Percentiles rank a stretch among this genome's conserved stretches.
phyloP scores from a whole-genome alignment of 345 rosid species.

The Rhodamnia rubescens region DNA sequence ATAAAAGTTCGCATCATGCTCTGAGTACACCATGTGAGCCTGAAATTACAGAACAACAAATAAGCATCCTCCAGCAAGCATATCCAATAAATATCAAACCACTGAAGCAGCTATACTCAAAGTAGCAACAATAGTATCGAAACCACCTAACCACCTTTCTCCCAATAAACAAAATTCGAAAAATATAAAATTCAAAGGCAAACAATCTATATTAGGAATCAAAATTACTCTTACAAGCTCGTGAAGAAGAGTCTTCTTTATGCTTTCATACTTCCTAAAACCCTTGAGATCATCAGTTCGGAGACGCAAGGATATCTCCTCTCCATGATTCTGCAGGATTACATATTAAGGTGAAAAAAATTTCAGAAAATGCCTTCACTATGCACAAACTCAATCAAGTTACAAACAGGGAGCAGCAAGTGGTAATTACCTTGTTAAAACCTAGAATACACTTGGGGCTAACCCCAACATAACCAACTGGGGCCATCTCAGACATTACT shows the following conservation, averaged over 20 bases:
- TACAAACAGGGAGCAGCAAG: background rate
- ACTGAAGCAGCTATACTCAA: background rate
- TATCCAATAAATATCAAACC: background rate
- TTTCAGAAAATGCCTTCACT: background rate
- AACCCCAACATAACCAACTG: constrained; percentile 94
- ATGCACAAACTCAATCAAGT: background rate
- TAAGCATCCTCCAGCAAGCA: background rate
- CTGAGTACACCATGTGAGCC: constrained; percentile 95
- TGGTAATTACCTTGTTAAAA: constrained; percentile 55
- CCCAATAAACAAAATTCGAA: background rate
- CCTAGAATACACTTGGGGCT: constrained; percentile 86
- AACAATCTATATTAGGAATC: background rate
- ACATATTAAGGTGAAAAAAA: background rate
- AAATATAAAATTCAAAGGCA: background rate
- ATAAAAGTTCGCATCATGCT: constrained; percentile 79
- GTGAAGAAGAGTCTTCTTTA: constrained; percentile 82
- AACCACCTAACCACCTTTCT: background rate
- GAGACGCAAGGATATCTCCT: constrained; percentile 93
- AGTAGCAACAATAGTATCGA: background rate
- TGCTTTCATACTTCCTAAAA: constrained; percentile 89
- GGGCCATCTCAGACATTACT: constrained; percentile 94
- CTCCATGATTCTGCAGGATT: constrained; percentile 66
- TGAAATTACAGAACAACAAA: constrained; percentile 19
- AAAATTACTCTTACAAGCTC: constrained; percentile 59
- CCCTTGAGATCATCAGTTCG: constrained; percentile 96